Percentiles rank a stretch among this genome's conserved stretches.
Evolutionary conservation across 768 basidiomycete species (phyloP).

Genomic region (Russula ochroleuca): DNA sequence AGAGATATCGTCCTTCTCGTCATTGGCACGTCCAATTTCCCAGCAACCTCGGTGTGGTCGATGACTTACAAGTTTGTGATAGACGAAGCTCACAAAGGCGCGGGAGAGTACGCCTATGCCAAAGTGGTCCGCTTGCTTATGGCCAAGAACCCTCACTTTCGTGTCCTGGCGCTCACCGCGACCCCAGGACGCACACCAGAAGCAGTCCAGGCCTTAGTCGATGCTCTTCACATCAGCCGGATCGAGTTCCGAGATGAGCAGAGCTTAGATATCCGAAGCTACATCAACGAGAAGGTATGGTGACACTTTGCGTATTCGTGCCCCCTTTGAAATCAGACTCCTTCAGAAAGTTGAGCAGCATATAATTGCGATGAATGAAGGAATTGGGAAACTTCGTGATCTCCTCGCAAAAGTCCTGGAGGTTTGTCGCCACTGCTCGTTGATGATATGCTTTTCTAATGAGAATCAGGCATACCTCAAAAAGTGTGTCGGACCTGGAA

Average conservation of each 20-base stretch:
- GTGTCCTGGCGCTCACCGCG: constrained; percentile 89
- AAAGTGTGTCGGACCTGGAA: constrained; percentile 28
- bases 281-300: constrained; percentile 80
- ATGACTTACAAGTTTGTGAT: neutral
- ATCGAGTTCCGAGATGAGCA: constrained; percentile 93
- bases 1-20: constrained; percentile 82
- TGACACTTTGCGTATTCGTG: neutral
- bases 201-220: constrained; percentile 86
- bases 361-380: constrained; percentile 66
- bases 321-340: neutral
- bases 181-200: constrained; percentile 87
- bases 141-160: constrained; percentile 91
- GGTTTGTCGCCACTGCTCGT: constrained; percentile 40
- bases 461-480: constrained; percentile 4
- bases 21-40: constrained; percentile 52
- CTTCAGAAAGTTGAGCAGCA: constrained; percentile 69
- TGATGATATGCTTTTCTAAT: neutral
- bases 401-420: constrained; percentile 69
- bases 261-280: constrained; percentile 79
- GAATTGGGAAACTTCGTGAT: constrained; percentile 61
- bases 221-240: constrained; percentile 87
- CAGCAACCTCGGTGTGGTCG: neutral
- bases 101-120: constrained; percentile 90
- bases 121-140: constrained; percentile 85
- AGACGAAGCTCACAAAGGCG: constrained; percentile 96